Conservation (phyloP, 345 rosid species). For the Populus simonii region DNA sequence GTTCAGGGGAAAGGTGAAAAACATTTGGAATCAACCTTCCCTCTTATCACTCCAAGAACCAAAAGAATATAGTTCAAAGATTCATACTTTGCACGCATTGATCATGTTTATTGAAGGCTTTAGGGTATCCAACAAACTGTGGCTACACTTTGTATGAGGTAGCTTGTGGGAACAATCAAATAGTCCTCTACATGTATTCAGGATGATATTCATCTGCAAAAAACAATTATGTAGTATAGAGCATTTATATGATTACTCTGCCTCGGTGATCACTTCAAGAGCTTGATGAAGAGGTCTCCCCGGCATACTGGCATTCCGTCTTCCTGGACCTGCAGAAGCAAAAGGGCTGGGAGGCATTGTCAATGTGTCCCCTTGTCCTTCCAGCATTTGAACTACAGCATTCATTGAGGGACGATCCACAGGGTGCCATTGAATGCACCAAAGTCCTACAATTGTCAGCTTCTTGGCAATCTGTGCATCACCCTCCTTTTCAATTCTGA, state of each 20-base stretch:
- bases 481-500: neutral
- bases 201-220: no score
- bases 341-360: conserved; percentile 7
- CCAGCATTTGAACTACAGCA: conserved; percentile 1
- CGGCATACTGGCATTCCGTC: neutral
- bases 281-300: neutral
- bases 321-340: neutral
- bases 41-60: neutral
- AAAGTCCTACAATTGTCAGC: conserved; percentile 8
- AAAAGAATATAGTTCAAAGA: no score
- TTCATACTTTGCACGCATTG: no score
- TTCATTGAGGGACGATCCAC: conserved; percentile 8
- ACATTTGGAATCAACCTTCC: neutral
- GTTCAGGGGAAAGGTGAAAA: no score
- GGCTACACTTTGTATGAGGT: neutral
- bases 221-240: neutral
- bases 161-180: neutral
- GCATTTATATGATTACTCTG: neutral
- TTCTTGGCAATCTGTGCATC: conserved; percentile 7
- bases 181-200: neutral
- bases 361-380: neutral
- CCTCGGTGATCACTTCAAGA: conserved; percentile 3
- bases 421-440: conserved; percentile 16
- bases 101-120: no score
- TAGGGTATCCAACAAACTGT: neutral